These are phyloP conservation scores for Camelina sativa DNA, from an alignment of 345 rosid genomes.

Conservation along the genomic window DNA sequence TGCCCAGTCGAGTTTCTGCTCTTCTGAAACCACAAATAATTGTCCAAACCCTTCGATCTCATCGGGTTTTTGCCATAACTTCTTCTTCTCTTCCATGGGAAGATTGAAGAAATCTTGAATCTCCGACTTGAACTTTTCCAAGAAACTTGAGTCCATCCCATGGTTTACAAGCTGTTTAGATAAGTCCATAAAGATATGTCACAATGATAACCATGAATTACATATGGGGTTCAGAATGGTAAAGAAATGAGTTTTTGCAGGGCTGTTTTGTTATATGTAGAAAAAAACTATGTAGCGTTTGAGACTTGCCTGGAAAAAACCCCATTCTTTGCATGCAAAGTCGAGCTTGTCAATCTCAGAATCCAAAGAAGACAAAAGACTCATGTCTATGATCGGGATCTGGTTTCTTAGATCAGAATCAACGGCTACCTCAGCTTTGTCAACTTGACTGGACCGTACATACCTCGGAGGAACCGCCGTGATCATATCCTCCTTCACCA, in stretches of 20 bases:
- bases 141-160: slow-evolving; percentile 30
- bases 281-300: slow-evolving; percentile 40
- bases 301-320: slow-evolving; percentile 45
- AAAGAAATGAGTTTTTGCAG: not conserved
- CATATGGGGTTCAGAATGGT: not conserved
- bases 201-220: not conserved
- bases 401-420: no score
- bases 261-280: not conserved
- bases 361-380: slow-evolving; percentile 21
- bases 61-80: slow-evolving; percentile 22
- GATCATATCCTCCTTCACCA: slow-evolving; percentile 27
- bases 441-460: slow-evolving; percentile 25
- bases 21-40: slow-evolving; percentile 36
- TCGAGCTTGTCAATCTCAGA: slow-evolving; percentile 48
- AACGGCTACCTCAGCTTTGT: no score
- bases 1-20: slow-evolving; percentile 43
- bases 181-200: not conserved
- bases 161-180: slow-evolving; percentile 41
- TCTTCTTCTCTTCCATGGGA: slow-evolving; percentile 44
- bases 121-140: slow-evolving; percentile 40
- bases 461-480: slow-evolving; percentile 33
- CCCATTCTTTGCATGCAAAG: slow-evolving; percentile 64
- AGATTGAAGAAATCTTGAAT: slow-evolving; percentile 40
- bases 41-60: slow-evolving; percentile 45
- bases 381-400: slow-evolving; percentile 34